A percentile compares a stretch with the other conserved stretches of the same genome.
These are phyloP conservation scores for Cinchona pubescens DNA, from an alignment of 257 asterid species.

Conservation along the genomic window DNA sequence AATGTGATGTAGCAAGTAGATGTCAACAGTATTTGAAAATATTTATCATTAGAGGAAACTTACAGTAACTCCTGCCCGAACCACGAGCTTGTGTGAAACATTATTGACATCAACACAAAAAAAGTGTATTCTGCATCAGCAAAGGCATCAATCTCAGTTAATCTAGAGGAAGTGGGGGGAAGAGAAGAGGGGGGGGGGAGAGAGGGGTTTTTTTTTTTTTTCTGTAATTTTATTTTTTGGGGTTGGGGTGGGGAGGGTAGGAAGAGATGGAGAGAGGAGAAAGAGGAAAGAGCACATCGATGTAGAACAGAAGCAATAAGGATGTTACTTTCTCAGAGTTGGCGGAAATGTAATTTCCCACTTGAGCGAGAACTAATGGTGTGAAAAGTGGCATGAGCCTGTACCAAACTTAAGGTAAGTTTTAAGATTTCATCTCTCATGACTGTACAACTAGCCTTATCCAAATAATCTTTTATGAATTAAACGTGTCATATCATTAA, in stretches of 20 bases:
- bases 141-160: slow-evolving; percentile 9
- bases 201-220: too few relatives aligned
- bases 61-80: slow-evolving; percentile 84
- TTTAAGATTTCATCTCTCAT: not conserved
- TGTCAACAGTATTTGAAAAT: not conserved
- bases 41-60: slow-evolving; percentile 44
- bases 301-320: not conserved
- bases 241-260: too few relatives aligned
- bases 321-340: not conserved
- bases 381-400: not conserved
- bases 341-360: not conserved
- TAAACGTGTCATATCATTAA: too few relatives aligned
- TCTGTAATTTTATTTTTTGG: too few relatives aligned
- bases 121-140: slow-evolving; percentile 61
- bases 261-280: not conserved
- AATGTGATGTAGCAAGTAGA: not conserved
- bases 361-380: not conserved
- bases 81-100: slow-evolving; percentile 79
- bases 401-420: not conserved
- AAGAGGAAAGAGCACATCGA: not conserved
- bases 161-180: not conserved
- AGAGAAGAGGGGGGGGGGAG: too few relatives aligned
- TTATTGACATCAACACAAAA: slow-evolving; percentile 75
- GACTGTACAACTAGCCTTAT: not conserved
- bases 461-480: too few relatives aligned